Evolutionary conservation across 805 yeast genomes (phyloP), one percentile per base, ranked within the genome.

Genomic region (Millerozyma acaciae): DNA sequence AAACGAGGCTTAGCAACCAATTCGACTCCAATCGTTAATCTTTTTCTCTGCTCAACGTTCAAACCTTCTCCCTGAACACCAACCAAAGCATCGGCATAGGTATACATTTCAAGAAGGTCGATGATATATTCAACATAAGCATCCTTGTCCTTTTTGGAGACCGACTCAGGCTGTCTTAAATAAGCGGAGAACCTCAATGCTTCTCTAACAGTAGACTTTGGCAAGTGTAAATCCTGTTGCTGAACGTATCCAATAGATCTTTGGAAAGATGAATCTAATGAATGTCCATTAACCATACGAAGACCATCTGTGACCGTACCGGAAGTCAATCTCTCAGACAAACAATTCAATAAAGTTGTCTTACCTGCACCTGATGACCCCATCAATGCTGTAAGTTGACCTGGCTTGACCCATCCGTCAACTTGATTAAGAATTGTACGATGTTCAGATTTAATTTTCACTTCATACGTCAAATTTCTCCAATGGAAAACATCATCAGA

Each of bases 301-400:
- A 38, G 71, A 47, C 80, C 83, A 47, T 85, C 84, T 23, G 86
- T 73, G 26, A 83, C 74, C 12, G 76, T 78, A 58, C 90, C 93
- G 53, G 74, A 65, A 26, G 78, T 73, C 34, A 80, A 74, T 55
- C 90, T 73, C 50, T 79, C 84, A 15, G 87, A 79, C 39, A 84
- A 68, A 44, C 80, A 79, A 55, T 83, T 82, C 47, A 84, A 66
- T 37, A 83, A 63, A 3, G 90, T 84, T 16, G 93, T 83, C 51
- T 83, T 83, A 64, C 93, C 93, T 28, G 93, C 93, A 63, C 93
- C 93, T 21, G 90, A 83, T 33, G 81, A 84, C 50, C 93, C 93
- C 89, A 83, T 82, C 38, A 83, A 65, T 4, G 90, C 90, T 26
- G 89, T 82, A 57, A 83, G 66, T 37, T 84, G 81, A 47, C 90